Evolutionary conservation across 805 yeast genomes (phyloP), one percentile per base, ranked within the genome.

Genomic region (Zygoascus bituminiphila): DNA sequence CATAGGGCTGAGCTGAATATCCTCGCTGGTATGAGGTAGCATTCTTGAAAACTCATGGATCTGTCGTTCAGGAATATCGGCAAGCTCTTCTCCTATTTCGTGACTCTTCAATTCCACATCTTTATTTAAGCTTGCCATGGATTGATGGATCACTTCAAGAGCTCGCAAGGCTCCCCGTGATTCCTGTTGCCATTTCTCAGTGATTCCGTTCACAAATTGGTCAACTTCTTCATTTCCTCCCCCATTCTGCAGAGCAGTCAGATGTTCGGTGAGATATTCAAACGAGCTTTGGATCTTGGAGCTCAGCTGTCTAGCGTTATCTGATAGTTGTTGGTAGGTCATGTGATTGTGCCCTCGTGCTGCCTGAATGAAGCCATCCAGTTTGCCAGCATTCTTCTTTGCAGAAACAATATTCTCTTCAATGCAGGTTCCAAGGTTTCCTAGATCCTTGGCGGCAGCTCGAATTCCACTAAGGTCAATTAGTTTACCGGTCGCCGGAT

Each of bases 21-120:
- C 14, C 33, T 33, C n/a, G 25, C 26, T 23, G 15, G 53, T 50
- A 17, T 50, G 53, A 19, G 54, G 54, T 8, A 51, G 44, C 24
- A 38, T 42, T 15, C 54, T 37, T 4, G 50, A 35, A 36, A 51
- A 51, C 42, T 48, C 50, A 8, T 47, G 19, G 42, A 24, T 37
- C 9, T 46, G 25, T 21, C 49, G 29, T 23, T 45, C 33, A 5
- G 54, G 54, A 12, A 46, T 48, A 10, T 21, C 46, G 3, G 29
- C 46, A 6, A 7, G 15, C 7, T 31, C 45, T 31, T 25, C 9
- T 10, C n/a, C 19, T 4, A 38, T 14, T 24, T 25, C 37, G 6
- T 19, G 44, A 15, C 25, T 25, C 26, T 9, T n/a, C 21, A 12
- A 14, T n/a, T 17, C 47, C 7, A 24, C 3, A 5, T 17, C 44